Evolutionary conservation across 2,329 filamentous ascomycete genomes (phyloP), one percentile per base, ranked within the genome.

Genomic region (Colletotrichum sp.): DNA sequence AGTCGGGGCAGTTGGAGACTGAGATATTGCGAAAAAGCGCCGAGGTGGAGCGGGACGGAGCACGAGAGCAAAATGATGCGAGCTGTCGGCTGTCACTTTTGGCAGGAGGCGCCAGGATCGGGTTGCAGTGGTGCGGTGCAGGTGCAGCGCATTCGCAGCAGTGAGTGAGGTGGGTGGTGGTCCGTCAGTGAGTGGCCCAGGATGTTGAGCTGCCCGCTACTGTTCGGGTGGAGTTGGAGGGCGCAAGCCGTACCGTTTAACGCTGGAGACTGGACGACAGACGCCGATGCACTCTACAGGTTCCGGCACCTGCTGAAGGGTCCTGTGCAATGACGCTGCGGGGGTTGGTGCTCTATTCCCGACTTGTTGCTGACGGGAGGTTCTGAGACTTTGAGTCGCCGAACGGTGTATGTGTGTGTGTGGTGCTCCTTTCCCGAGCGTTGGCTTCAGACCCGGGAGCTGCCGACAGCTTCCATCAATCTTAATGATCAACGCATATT

Each of bases 31-130:
- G 74, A 75, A 76, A 76, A 76, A 75, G 74, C 74, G 71, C 74
- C 74, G 74, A 75, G 71, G 66, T 76, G 74, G 74, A 76, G 74
- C 62, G 71, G 65, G 71, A 75, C 60, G 71, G 66, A 61, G 71
- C 74, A 76, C 66, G 71, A 76, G 74, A 76, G 74, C 74, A 76
- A 75, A 76, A 74, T 71, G 71, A 76, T 74, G 66, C 52, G 66
- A 74, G 71, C 71, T 64, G 66, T 67, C 66, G 71, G 74, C n/a
- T 75, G 60, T 76, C 66, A 62, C 43, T 70, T 76, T 75, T 70
- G 71, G 74, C 56, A 75, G 56, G 70, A 64, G 70, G 65, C 18
- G 67, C 69, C 60, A 74, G 52, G 32, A 36, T 62, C 58, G 58
- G 58, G 58, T 61, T 32, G 58, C 58, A 39, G 66, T 52, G 43